These are phyloP conservation scores for Linum usitatissimum DNA, from an alignment of 345 rosid species.

Conservation along the genomic window DNA sequence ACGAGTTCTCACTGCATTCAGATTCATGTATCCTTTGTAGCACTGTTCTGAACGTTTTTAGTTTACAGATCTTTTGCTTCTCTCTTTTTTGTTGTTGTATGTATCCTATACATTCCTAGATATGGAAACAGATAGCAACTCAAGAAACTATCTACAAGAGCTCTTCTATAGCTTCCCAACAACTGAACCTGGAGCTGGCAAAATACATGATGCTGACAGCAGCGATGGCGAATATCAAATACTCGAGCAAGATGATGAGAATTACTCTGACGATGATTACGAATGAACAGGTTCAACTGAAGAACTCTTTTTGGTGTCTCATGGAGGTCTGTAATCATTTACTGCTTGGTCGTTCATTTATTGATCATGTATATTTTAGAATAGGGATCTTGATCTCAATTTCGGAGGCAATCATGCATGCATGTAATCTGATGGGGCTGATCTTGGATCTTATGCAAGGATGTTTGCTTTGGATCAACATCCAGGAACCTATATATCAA, in stretches of 20 bases:
- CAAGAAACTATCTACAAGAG: slow-evolving; percentile 73
- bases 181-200: slow-evolving; percentile 25
- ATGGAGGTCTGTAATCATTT: neutral
- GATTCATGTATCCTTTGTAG: slow-evolving; percentile 56
- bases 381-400: too few species aligned
- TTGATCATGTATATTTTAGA: too few species aligned
- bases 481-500: too few species aligned
- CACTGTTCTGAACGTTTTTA: too few species aligned
- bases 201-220: slow-evolving; percentile 32
- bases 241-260: slow-evolving; percentile 68
- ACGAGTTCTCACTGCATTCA: slow-evolving; percentile 38
- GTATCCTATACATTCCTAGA: slow-evolving; percentile 39
- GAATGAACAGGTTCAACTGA: neutral
- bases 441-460: too few species aligned
- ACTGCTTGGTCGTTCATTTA: neutral
- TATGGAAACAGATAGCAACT: slow-evolving; percentile 55
- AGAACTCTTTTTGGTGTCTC: neutral
- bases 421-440: too few species aligned
- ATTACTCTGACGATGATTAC: slow-evolving; percentile 17
- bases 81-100: neutral
- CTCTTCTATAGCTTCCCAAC: slow-evolving; percentile 76
- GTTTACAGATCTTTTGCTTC: neutral
- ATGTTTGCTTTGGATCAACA: too few species aligned
- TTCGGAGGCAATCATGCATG: too few species aligned
- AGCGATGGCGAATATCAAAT: slow-evolving; percentile 77